These are phyloP conservation scores for Aspergillus candidus DNA, from an alignment of 2,329 filamentous ascomycete genomes.

Conservation along the genomic window DNA sequence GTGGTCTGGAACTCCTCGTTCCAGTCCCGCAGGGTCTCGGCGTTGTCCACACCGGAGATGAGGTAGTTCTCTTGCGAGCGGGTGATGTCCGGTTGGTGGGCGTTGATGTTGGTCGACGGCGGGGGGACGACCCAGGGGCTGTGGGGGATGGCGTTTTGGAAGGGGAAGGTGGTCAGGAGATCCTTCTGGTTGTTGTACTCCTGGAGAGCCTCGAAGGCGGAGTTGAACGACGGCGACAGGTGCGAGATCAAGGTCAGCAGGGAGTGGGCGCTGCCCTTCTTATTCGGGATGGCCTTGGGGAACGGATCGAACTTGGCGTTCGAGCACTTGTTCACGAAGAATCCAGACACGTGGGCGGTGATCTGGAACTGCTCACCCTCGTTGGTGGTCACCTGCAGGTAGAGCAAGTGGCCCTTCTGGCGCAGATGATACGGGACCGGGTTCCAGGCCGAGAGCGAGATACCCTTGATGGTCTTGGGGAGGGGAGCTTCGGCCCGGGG, in stretches of 20 bases:
- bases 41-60: slow-evolving; percentile 83
- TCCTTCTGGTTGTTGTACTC: slow-evolving; percentile 81
- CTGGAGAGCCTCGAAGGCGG: slow-evolving; percentile 70
- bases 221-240: slow-evolving; percentile 76
- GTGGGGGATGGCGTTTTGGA: slow-evolving; percentile 88
- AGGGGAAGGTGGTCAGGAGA: slow-evolving; percentile 85
- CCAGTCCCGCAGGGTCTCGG: slow-evolving; percentile 93
- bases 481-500: slow-evolving; percentile 60
- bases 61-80: slow-evolving; percentile 90
- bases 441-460: slow-evolving; percentile 91
- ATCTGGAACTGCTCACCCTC: slow-evolving; percentile 94
- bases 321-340: slow-evolving; percentile 94
- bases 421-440: slow-evolving; percentile 87
- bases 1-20: slow-evolving; percentile 99
- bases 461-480: slow-evolving; percentile 85
- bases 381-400: slow-evolving; percentile 80
- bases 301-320: slow-evolving; percentile 92
- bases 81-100: slow-evolving; percentile 76
- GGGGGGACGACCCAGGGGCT: slow-evolving; percentile 85
- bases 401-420: slow-evolving; percentile 87
- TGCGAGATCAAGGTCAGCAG: slow-evolving; percentile 71
- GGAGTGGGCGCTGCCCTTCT: slow-evolving; percentile 75
- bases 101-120: slow-evolving; percentile 53
- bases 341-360: slow-evolving; percentile 87
- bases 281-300: slow-evolving; percentile 65